phyloP scores from a whole-genome alignment of 192 early-diverging fungal genomes.

The Mortierella antarctica region DNA sequence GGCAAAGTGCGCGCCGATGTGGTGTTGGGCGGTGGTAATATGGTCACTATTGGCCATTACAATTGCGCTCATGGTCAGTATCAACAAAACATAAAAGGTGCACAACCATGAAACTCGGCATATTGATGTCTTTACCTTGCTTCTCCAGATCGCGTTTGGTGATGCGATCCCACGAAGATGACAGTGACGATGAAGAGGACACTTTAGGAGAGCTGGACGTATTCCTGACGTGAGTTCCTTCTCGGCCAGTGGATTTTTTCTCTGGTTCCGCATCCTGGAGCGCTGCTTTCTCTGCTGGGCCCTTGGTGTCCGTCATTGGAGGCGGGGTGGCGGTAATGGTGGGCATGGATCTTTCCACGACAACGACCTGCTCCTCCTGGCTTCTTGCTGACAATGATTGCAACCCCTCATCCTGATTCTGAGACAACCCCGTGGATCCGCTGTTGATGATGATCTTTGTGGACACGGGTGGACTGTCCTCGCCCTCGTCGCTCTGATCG shows the following conservation, averaged over 20 bases:
- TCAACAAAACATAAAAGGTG: background rate
- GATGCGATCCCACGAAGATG: conserved; percentile 43
- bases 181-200: conserved; percentile 31
- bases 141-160: conserved; percentile 34
- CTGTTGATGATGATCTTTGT: background rate
- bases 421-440: background rate
- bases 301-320: background rate
- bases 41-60: conserved; percentile 12
- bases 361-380: background rate
- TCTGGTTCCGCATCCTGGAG: background rate
- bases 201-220: no score
- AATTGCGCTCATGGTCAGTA: background rate
- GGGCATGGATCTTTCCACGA: conserved; percentile 29
- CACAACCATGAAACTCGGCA: background rate
- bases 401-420: no score
- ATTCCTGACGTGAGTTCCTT: no score
- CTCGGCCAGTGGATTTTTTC: no score
- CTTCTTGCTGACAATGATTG: background rate
- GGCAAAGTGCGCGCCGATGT: conserved; percentile 15
- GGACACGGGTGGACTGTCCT: no score
- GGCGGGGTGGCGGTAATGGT: background rate
- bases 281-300: background rate
- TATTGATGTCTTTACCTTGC: conserved; percentile 13
- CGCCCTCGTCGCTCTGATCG: background rate
- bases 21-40: conserved; percentile 15